Conservation (phyloP, 495 filamentous ascomycete genomes). For the Antarctomyces pellizariae region DNA sequence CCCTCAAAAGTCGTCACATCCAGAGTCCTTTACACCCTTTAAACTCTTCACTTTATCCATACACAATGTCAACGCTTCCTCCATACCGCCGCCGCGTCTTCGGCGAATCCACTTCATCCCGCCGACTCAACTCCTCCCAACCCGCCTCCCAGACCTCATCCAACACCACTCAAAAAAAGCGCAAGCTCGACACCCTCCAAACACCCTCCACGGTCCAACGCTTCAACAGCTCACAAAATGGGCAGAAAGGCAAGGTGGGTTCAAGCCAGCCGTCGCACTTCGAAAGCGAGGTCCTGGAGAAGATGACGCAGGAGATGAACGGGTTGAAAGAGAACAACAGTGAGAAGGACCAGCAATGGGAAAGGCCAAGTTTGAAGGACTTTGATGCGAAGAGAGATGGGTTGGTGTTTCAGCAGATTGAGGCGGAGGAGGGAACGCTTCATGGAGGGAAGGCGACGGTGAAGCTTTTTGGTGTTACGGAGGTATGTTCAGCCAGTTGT, state of each 20-base stretch:
- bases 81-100: too few relatives aligned
- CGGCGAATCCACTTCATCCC: slow-evolving; percentile 23
- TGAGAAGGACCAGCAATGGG: slow-evolving; percentile 90
- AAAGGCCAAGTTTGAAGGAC: slow-evolving; percentile 45
- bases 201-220: slow-evolving; percentile 26
- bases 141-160: slow-evolving; percentile 10
- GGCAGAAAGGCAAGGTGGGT: slow-evolving; percentile 32
- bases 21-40: too few relatives aligned
- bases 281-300: slow-evolving; percentile 82
- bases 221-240: slow-evolving; percentile 34
- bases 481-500: slow-evolving; percentile 24
- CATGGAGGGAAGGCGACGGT: slow-evolving; percentile 47
- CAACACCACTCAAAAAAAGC: slow-evolving; percentile 50
- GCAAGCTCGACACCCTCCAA: slow-evolving; percentile 40
- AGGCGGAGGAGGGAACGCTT: slow-evolving; percentile 70
- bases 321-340: slow-evolving; percentile 63
- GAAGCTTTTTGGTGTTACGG: slow-evolving; percentile 93
- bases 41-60: too few relatives aligned
- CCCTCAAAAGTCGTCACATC: too few relatives aligned
- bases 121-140: slow-evolving; percentile 19
- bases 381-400: slow-evolving; percentile 50
- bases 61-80: too few relatives aligned
- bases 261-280: slow-evolving; percentile 77
- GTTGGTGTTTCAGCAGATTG: slow-evolving; percentile 85
- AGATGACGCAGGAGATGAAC: slow-evolving; percentile 74